Conservation (phyloP, 2,329 filamentous ascomycete species). For the Graphium sp. region DNA sequence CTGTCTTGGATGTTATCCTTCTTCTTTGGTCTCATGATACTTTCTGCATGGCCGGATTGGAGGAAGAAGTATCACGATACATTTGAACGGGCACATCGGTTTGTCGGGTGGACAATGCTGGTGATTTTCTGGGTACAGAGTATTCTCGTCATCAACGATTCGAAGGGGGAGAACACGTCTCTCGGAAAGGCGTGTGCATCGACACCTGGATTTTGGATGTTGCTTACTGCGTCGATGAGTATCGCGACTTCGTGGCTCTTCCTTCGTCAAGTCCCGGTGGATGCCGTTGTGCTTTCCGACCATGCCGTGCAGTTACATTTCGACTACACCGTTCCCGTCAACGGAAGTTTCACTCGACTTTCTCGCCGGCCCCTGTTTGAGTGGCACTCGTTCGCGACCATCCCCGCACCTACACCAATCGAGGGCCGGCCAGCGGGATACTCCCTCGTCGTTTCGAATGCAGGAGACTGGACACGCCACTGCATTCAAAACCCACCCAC, state of each 20-base stretch:
- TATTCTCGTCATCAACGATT: conserved; percentile 32
- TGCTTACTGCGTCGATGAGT: conserved; percentile 44
- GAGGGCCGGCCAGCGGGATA: conserved; percentile 24
- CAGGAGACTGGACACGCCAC: conserved; percentile 56
- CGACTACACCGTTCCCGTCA: conserved; percentile 39
- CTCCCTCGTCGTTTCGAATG: conserved; percentile 54
- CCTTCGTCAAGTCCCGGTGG: conserved; percentile 50
- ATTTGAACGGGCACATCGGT: conserved; percentile 58
- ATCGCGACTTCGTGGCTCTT: conserved; percentile 59
- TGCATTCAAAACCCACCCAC: conserved; percentile 45
- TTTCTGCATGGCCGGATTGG: conserved; percentile 45
- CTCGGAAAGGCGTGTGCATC: conserved; percentile 18
- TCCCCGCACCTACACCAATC: conserved; percentile 33
- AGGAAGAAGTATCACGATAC: conserved; percentile 47
- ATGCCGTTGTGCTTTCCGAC: conserved; percentile 48
- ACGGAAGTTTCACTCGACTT: conserved; percentile 30
- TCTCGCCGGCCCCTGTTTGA: conserved; percentile 47
- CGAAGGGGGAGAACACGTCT: conserved; percentile 10
- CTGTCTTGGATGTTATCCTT: conserved; percentile 40
- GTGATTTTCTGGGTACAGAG: conserved; percentile 48
- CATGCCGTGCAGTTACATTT: conserved; percentile 61
- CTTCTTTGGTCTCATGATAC: conserved; percentile 41
- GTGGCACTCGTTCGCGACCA: conserved; percentile 63
- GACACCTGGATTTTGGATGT: conserved; percentile 45
- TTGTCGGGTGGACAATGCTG: conserved; percentile 53